A percentile compares a stretch with the other conserved stretches of the same genome.
Conservation (phyloP, 1,284 basidiomycete genomes). For the Peniophora sp. region DNA sequence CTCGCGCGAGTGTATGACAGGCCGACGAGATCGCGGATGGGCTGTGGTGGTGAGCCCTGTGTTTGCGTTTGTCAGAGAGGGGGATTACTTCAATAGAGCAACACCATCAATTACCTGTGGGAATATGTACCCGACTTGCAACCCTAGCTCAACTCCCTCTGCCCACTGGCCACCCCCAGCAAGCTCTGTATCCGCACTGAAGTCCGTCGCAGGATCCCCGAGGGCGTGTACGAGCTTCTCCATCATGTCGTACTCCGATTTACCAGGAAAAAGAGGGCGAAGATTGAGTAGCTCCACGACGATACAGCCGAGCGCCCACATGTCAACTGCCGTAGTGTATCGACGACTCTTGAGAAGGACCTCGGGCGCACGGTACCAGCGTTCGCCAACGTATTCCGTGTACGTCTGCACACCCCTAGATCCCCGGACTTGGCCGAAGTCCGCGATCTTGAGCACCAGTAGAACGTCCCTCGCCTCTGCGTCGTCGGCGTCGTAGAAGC, state of each 20-base stretch:
- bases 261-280: constrained; percentile 93
- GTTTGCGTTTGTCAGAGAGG: no score
- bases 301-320: constrained; percentile 99
- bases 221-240: constrained; percentile 19
- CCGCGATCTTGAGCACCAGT: constrained; percentile 94
- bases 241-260: constrained; percentile 89
- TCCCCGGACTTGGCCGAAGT: constrained; percentile 93
- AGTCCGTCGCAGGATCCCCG: no score
- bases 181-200: constrained; percentile 32
- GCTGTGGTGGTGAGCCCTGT: no score
- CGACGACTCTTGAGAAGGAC: constrained; percentile 85
- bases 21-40: constrained; percentile 44
- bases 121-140: constrained; percentile 79
- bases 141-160: constrained; percentile 79
- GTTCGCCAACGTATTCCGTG: constrained; percentile 95
- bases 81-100: no score
- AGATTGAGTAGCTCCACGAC: constrained; percentile 93
- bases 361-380: constrained; percentile 99
- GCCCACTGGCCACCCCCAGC: constrained; percentile 90
- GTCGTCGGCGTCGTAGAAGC: constrained; percentile 52
- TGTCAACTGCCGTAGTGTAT: constrained; percentile 96
- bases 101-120: constrained; percentile 24
- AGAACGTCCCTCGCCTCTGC: constrained; percentile 86
- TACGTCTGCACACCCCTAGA: constrained; percentile 85
- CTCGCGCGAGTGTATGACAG: constrained; percentile 26